Evolutionary conservation across 2,329 filamentous ascomycete genomes (phyloP).

Genomic region (Ilyonectria mors-panacis): DNA sequence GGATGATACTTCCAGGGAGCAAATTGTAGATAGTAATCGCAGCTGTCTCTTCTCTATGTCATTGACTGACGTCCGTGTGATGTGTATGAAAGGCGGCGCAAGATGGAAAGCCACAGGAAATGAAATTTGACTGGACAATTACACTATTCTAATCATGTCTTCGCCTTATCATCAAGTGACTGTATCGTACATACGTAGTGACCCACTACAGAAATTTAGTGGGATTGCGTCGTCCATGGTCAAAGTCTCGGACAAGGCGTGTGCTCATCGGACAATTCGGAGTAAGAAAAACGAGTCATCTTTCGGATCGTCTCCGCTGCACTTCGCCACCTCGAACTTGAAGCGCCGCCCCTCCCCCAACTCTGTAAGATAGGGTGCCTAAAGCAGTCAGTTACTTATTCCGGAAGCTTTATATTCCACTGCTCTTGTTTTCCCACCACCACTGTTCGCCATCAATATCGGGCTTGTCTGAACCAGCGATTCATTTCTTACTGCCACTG

Average conservation of each 20-base stretch:
- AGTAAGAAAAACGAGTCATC: neutral
- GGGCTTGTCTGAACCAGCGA: neutral
- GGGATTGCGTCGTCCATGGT: neutral
- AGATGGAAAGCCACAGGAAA: neutral
- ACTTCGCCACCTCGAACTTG: neutral
- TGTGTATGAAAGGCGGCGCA: neutral
- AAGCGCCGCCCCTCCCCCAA: neutral
- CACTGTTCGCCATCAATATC: too few relatives aligned
- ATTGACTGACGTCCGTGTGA: neutral
- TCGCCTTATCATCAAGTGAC: neutral
- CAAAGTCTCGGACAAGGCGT: neutral
- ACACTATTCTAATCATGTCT: too few relatives aligned
- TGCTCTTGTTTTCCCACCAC: too few relatives aligned
- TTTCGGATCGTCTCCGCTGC: neutral
- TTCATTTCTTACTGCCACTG: neutral
- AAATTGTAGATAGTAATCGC: slow-evolving; percentile 65
- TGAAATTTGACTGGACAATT: too few relatives aligned
- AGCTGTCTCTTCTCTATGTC: neutral
- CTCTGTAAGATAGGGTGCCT: too few relatives aligned
- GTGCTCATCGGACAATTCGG: neutral
- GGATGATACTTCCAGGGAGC: slow-evolving; percentile 68
- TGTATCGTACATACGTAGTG: neutral
- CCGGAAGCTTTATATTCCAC: neutral
- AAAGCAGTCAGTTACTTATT: neutral
- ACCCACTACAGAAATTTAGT: neutral